Evolutionary conservation across 164 flowering plant species (phyloP), one percentile per base, ranked within the genome.

Genomic region (Amborella trichopoda): DNA sequence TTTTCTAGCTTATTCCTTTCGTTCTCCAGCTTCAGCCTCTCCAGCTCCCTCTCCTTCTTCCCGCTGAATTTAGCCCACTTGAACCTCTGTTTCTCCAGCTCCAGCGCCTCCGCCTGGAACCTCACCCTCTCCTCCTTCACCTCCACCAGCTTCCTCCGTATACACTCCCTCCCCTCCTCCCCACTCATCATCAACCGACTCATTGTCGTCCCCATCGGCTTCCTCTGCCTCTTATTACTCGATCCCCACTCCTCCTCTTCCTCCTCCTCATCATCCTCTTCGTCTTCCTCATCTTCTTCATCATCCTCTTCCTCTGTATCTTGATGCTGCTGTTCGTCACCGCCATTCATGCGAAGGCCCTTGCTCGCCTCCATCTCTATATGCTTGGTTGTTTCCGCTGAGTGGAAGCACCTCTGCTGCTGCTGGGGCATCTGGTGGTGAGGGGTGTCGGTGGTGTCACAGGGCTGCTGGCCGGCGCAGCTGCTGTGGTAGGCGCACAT

Each of bases 401-500:
- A 60, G 50, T 83, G 85, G 13, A 59, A 56, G 38, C 87, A 74
- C 23, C 60, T 47, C 46, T 61, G 61, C 12, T 61, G 68, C 39
- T 50, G 64, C 25, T 48, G 68, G 14, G 28, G 48, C 43, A 0
- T 66, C 64, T n/a, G 36, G 40, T 23, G 62, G n/a, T 33, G 16
- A 6, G 56, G 66, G 19, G 69, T 54, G 21, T 56, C 65, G 2
- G 26, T 60, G 1, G 41, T 41, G 17, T 38, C 62, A 22, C 41
- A 38, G 20, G 3, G 48, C 53, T 1, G 47, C 62, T 3, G 46
- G 48, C 67, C 69, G 3, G 75, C 74, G 28, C 91, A 78, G 44
- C 80, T 83, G 51, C 69, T 91, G 62, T 91, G 98, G 48, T 91
- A 87, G 49, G 95, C 96, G 44, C 98, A 91, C 98, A 91, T 87